Percentiles rank a stretch among this genome's conserved stretches.
Conservation (phyloP, 768 basidiomycete species). For the Pulveroboletus sp. region DNA sequence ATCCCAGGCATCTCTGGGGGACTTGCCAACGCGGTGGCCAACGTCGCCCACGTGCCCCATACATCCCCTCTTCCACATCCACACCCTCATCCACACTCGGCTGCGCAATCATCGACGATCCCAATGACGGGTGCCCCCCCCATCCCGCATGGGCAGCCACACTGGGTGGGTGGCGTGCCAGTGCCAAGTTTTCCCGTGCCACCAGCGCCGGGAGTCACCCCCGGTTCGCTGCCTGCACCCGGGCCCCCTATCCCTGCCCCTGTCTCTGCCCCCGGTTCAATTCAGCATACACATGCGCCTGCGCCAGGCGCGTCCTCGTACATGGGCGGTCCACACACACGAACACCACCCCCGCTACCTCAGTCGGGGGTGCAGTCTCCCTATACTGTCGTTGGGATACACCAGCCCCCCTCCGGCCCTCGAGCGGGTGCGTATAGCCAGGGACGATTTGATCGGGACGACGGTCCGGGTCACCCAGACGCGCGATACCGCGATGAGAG, state of each 20-base stretch:
- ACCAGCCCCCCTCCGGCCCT: constrained; percentile 25
- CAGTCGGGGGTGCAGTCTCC: constrained; percentile 23
- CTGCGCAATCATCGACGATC: constrained; percentile 8
- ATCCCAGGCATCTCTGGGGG: constrained; percentile 27
- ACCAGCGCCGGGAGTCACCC: constrained; percentile 6
- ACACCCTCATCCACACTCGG: constrained; percentile 10
- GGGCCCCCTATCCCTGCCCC: not conserved
- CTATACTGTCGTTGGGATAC: constrained; percentile 10
- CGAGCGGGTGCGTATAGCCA: constrained; percentile 26
- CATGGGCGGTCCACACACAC: constrained; percentile 8
- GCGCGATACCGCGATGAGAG: constrained; percentile 29
- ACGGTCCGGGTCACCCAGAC: constrained; percentile 17
- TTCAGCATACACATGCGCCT: not conserved
- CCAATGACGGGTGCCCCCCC: not conserved
- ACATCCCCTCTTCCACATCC: not conserved
- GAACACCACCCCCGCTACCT: constrained; percentile 24
- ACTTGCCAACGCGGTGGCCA: constrained; percentile 24
- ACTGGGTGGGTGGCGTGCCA: constrained; percentile 22
- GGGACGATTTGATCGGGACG: constrained; percentile 25
- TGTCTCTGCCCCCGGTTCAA: not conserved
- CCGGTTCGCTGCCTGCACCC: no score
- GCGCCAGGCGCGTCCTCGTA: constrained; percentile 11
- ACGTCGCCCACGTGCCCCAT: constrained; percentile 15
- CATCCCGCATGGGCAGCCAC: constrained; percentile 13
- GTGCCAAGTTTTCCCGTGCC: constrained; percentile 26